Percentiles rank a stretch among this genome's conserved stretches.
Conservation (phyloP, 148 eudicot species). For the Spergularia marina region DNA sequence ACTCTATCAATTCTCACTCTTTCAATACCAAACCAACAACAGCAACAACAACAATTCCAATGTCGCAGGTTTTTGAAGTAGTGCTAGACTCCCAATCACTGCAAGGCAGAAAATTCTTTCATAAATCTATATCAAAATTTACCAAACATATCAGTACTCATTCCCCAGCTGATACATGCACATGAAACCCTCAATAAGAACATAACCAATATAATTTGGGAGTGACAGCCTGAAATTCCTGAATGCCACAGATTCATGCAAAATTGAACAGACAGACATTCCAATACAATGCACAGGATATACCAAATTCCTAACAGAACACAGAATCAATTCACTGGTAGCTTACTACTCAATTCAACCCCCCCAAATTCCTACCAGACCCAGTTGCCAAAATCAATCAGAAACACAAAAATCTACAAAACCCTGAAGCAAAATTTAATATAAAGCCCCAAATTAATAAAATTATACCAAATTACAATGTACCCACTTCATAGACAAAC, state of each 20-base stretch:
- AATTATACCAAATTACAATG: background rate
- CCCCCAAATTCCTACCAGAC: background rate
- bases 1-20: background rate
- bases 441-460: background rate
- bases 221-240: background rate
- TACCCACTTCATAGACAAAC: constrained; percentile 1
- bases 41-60: background rate
- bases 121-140: no score
- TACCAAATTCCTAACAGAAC: background rate
- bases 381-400: background rate
- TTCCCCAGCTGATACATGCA: background rate
- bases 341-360: background rate
- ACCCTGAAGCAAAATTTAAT: constrained; percentile 1
- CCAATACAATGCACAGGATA: background rate
- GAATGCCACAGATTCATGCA: background rate
- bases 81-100: background rate
- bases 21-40: background rate
- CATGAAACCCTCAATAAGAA: background rate
- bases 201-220: background rate
- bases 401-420: background rate
- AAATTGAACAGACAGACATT: background rate
- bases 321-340: background rate
- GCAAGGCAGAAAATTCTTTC: background rate
- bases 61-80: background rate
- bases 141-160: background rate